Percentiles rank a stretch among this genome's conserved stretches.
phyloP scores from a whole-genome alignment of 805 yeast genomes.

The Lipomyces sp. region DNA sequence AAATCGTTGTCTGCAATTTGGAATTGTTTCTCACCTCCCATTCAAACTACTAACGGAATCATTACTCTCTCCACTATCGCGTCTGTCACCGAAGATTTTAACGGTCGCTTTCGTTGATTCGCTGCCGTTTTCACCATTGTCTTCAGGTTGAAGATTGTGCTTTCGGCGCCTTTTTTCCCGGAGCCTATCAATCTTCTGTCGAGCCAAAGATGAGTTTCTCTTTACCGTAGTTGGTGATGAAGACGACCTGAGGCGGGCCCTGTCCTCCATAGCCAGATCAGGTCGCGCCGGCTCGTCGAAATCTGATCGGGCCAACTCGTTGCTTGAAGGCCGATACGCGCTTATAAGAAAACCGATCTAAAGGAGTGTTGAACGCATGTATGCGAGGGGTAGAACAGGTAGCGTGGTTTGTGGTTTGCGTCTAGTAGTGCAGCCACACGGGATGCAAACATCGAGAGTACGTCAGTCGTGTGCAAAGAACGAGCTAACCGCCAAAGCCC shows the following conservation, averaged over 20 bases:
- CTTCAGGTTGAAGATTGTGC: constrained; percentile 5
- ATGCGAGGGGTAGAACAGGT: not conserved
- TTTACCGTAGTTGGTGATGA: constrained; percentile 23
- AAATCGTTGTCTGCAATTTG: not conserved
- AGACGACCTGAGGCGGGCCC: constrained; percentile 1
- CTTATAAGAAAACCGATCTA: not conserved
- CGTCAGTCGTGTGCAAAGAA: too few relatives aligned
- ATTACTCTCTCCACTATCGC: not conserved
- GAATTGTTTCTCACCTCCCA: constrained; percentile 3
- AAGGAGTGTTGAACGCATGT: not conserved
- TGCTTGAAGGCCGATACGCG: not conserved
- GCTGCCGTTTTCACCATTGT: not conserved
- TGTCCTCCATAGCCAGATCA: constrained; percentile 1
- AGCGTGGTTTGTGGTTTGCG: not conserved
- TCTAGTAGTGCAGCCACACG: too few relatives aligned
- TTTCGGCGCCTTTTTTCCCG: constrained; percentile 19
- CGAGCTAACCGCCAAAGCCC: too few relatives aligned
- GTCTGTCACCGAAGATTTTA: constrained; percentile 7
- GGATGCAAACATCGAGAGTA: too few relatives aligned
- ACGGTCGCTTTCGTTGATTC: not conserved
- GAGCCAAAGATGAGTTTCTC: constrained; percentile 24
- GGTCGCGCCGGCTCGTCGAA: not conserved
- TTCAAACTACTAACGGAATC: not conserved
- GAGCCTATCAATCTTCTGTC: constrained; percentile 27
- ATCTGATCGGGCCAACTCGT: not conserved